Conservation (phyloP, 176 grass and related monocot species). For the Puccinellia tenuiflora region DNA sequence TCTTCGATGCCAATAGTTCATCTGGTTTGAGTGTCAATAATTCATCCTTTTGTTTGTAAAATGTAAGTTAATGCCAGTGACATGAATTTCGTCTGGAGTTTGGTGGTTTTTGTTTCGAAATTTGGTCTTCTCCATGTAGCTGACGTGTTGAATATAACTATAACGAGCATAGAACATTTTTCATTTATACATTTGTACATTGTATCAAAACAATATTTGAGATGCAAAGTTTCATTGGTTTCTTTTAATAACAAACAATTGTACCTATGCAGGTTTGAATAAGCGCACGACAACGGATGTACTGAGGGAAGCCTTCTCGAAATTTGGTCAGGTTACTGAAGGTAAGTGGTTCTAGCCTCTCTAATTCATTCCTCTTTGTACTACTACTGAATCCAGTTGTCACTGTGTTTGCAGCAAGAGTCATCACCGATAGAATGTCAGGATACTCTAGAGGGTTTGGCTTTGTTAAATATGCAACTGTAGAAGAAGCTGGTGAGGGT, state of each 20-base stretch:
- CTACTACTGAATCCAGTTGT: background rate
- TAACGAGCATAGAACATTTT: background rate
- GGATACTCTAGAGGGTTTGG: slow-evolving; percentile 89
- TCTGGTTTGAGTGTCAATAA: background rate
- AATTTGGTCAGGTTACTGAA: slow-evolving; percentile 66
- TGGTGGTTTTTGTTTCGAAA: background rate
- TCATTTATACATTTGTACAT: background rate
- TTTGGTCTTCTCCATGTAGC: background rate
- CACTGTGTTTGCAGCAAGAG: slow-evolving; percentile 47
- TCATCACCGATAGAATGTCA: slow-evolving; percentile 71
- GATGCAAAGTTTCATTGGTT: background rate
- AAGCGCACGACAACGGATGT: slow-evolving; percentile 59
- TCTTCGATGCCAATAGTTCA: background rate
- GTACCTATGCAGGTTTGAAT: slow-evolving; percentile 51
- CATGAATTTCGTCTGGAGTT: background rate
- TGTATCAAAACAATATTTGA: background rate
- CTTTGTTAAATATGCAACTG: slow-evolving; percentile 76
- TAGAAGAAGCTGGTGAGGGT: slow-evolving; percentile 59
- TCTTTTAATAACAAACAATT: background rate
- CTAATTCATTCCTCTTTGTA: background rate
- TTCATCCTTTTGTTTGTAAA: background rate
- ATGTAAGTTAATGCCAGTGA: background rate
- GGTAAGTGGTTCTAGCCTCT: slow-evolving; percentile 39
- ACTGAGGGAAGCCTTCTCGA: slow-evolving; percentile 61
- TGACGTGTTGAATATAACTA: background rate